Conservation (phyloP, 2,329 filamentous ascomycete species). For the Claviceps monticola region DNA sequence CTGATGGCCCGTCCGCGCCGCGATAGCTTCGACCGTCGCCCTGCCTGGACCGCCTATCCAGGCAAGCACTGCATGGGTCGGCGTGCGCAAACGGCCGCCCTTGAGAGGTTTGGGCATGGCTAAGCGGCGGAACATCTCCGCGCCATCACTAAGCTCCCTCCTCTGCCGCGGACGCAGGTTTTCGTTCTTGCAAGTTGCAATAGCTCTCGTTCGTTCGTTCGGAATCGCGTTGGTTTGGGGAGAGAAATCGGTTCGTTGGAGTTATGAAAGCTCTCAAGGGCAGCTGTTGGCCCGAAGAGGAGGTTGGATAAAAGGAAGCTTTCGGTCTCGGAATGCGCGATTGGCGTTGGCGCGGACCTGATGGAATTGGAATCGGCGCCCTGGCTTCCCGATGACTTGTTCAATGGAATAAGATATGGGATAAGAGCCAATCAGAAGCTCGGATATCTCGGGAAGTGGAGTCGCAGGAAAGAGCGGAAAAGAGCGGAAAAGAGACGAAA, state of each 20-base stretch:
- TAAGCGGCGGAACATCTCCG: conserved; percentile 13
- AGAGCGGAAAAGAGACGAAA: neutral
- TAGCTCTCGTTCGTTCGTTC: neutral
- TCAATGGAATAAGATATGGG: neutral
- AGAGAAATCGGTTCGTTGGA: neutral
- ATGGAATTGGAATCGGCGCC: neutral
- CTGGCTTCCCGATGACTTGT: neutral
- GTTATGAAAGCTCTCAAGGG: neutral
- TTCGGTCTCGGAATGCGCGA: neutral
- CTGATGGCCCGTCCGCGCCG: conserved; percentile 15
- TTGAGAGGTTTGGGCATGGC: conserved; percentile 4
- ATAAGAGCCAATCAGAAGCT: neutral
- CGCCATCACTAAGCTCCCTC: conserved; percentile 14
- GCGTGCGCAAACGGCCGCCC: conserved; percentile 3
- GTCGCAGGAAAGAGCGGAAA: neutral
- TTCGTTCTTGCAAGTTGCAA: neutral
- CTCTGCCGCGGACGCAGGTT: neutral
- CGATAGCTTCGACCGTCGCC: conserved; percentile 18
- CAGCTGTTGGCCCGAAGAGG: neutral
- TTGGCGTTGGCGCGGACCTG: neutral
- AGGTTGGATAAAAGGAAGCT: neutral
- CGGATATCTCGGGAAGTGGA: neutral
- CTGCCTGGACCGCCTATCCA: conserved; percentile 30
- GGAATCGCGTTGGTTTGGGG: neutral
- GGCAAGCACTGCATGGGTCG: conserved; percentile 2